phyloP scores from a whole-genome alignment of 306 rosid genomes.

The Crataegus laevigata region DNA sequence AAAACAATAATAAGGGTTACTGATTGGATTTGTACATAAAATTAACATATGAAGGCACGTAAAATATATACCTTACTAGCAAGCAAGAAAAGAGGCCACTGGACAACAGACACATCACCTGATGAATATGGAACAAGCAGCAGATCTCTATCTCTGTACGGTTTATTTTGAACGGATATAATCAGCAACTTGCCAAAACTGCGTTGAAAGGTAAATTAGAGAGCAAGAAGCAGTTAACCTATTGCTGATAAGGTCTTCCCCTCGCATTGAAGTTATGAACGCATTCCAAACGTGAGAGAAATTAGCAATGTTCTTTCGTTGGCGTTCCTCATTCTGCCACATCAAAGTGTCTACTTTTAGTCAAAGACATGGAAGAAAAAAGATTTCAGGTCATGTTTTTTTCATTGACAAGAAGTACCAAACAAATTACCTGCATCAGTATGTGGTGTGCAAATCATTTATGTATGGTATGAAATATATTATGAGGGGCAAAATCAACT shows the following conservation, averaged over 20 bases:
- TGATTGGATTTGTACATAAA: not conserved
- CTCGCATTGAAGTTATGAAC: slow-evolving; percentile 72
- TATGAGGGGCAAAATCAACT: slow-evolving; percentile 6
- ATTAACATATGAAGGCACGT: slow-evolving; percentile 13
- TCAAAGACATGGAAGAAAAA: not conserved
- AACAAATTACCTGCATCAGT: not conserved
- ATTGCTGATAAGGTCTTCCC: slow-evolving; percentile 85
- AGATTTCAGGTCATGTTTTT: not conserved
- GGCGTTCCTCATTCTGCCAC: slow-evolving; percentile 47
- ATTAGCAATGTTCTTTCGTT: slow-evolving; percentile 55
- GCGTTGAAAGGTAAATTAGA: not conserved
- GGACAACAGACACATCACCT: slow-evolving; percentile 53
- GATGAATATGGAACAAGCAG: slow-evolving; percentile 73
- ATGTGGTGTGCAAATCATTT: not conserved
- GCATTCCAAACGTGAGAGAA: slow-evolving; percentile 90
- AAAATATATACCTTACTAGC: slow-evolving; percentile 75
- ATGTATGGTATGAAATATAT: not conserved
- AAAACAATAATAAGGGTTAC: not conserved
- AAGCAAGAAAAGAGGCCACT: slow-evolving; percentile 99
- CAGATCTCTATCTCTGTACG: slow-evolving; percentile 77
- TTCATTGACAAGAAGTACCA: not conserved
- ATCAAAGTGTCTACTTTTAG: slow-evolving; percentile 19
- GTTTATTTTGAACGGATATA: slow-evolving; percentile 14
- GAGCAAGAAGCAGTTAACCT: slow-evolving; percentile 36
- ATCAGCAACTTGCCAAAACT: slow-evolving; percentile 27